phyloP scores from a whole-genome alignment of 2,329 filamentous ascomycete genomes.

The Colletotrichum agaves region DNA sequence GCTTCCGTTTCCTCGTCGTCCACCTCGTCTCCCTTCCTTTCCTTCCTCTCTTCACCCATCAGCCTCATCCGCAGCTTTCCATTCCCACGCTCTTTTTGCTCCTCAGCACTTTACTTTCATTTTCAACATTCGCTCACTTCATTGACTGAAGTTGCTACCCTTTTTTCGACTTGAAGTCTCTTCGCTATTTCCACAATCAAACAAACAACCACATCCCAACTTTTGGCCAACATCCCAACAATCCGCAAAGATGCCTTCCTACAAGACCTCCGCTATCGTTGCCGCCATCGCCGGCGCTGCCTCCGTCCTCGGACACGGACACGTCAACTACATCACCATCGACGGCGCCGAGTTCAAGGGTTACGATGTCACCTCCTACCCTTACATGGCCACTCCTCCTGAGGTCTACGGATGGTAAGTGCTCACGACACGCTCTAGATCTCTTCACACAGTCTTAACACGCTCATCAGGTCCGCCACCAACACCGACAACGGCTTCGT shows the following conservation, averaged over 20 bases:
- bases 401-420: slow-evolving; percentile 39
- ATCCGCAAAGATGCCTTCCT: slow-evolving; percentile 40
- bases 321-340: slow-evolving; percentile 45
- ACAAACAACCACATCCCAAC: slow-evolving; percentile 6
- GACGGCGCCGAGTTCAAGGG: slow-evolving; percentile 45
- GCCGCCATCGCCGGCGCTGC: slow-evolving; percentile 40
- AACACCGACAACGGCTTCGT: slow-evolving; percentile 57
- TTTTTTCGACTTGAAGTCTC: slow-evolving; percentile 36
- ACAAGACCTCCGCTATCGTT: slow-evolving; percentile 39
- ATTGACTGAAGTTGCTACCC: slow-evolving; percentile 37
- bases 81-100: slow-evolving; percentile 37
- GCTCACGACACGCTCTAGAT: neutral
- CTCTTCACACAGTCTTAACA: neutral
- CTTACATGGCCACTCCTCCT: slow-evolving; percentile 43
- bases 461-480: slow-evolving; percentile 32
- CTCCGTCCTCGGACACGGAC: slow-evolving; percentile 45
- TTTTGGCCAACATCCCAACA: slow-evolving; percentile 23
- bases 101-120: slow-evolving; percentile 36
- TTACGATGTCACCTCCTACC: slow-evolving; percentile 42
- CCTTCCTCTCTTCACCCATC: slow-evolving; percentile 20
- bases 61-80: slow-evolving; percentile 34
- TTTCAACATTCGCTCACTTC: slow-evolving; percentile 32
- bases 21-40: neutral
- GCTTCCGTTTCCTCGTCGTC: slow-evolving; percentile 14
- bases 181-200: slow-evolving; percentile 8